Evolutionary conservation across 345 rosid genomes (phyloP), one percentile per base, ranked within the genome.

Genomic region (Psidium guajava): DNA sequence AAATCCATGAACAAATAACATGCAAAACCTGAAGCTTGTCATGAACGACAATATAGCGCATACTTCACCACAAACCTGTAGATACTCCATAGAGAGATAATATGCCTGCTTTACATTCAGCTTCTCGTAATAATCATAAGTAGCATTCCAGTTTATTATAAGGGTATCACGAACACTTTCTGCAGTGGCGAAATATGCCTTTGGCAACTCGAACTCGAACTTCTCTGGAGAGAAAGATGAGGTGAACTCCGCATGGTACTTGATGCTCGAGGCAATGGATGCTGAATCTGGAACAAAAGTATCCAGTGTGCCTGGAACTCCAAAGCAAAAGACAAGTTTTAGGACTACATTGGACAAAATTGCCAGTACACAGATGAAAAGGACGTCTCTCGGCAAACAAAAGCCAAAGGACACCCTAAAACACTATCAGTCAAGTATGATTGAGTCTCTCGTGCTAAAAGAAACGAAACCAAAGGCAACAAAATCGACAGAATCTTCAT

Each of bases 21-120:
- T 20, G 12, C 21, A 20, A 53, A 84, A 61, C 51, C 42, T 9
- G 21, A 81, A 61, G 25, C 27, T 20, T 27, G 58, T 51, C n/a
- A 27, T 21, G 75, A 69, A 32, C 12, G 24, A 8, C 10, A 69
- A 8, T 32, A 69, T 69, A 69, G 77, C 44, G 8, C 24, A 69
- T 32, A 51, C 32, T 84, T 69, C 44, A 24, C n/a, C 64, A 14
- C 83, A 74, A 53, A 92, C 95, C 94, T 92, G 92, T 28, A 92
- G 88, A 86, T 28, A 92, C 91, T 92, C 92, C 95, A 92, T 92
- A 6, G 96, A 93, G 47, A 93, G 87, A 84, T 93, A 93, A 87
- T 91, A 91, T 14, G 93, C 93, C 86, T 91, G 95, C 90, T 93
- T 92, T 22, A 83, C 91, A 84, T 91, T 91, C 21, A 77, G 85